A percentile compares a stretch with the other conserved stretches of the same genome.
Evolutionary conservation across 78 protist genomes (phyloP).

Genomic region (Dictyostelium intermedium): DNA sequence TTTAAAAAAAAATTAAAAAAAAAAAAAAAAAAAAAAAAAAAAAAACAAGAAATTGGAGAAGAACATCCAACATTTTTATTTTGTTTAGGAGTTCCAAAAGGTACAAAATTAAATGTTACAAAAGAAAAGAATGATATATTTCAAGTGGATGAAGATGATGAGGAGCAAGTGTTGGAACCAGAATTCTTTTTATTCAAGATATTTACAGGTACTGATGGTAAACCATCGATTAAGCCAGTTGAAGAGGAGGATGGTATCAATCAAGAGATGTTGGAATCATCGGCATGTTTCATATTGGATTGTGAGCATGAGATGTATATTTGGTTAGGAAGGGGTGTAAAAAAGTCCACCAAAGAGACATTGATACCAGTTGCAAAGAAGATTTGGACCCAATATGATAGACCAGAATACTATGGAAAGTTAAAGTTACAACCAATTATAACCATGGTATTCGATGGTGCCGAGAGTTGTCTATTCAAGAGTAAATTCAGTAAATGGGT

Average conservation of each 20-base stretch:
- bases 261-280: constrained; percentile 56
- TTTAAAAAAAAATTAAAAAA: no score
- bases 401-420: constrained; percentile 15
- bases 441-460: constrained; percentile 32
- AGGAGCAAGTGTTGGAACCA: constrained; percentile 1
- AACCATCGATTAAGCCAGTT: constrained; percentile 32
- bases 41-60: constrained; percentile 40
- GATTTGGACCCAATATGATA: constrained; percentile 28
- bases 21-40: not conserved
- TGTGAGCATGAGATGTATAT: constrained; percentile 73
- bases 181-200: constrained; percentile 43
- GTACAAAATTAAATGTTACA: constrained; percentile 30
- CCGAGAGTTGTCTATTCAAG: constrained; percentile 30
- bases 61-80: constrained; percentile 71
- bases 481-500: constrained; percentile 36
- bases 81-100: constrained; percentile 67
- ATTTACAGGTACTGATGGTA: constrained; percentile 31
- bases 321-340: constrained; percentile 63
- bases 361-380: constrained; percentile 50
- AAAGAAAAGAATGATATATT: constrained; percentile 33
- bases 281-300: constrained; percentile 60
- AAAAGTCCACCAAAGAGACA: not conserved
- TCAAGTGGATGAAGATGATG: constrained; percentile 43
- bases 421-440: not conserved
- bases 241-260: constrained; percentile 37